A percentile compares a stretch with the other conserved stretches of the same genome.
Evolutionary conservation across 176 grass and related monocot genomes (phyloP).

Genomic region (Rhipidocladum racemiflorum): DNA sequence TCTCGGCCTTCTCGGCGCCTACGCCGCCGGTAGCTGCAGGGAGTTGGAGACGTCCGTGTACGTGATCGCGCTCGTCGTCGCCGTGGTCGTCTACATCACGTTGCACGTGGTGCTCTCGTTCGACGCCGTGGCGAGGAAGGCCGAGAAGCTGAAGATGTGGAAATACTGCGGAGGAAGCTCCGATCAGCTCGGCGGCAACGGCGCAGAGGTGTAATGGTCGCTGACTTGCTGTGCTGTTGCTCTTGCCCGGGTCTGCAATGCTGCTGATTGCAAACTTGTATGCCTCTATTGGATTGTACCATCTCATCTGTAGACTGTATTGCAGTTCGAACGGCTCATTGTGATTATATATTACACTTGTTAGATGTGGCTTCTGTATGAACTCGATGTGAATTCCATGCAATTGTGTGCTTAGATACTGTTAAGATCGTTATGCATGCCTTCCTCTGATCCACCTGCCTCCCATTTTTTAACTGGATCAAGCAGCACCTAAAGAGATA

Average conservation of each 20-base stretch:
- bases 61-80: slow-evolving; percentile 17
- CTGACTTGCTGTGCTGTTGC: not conserved
- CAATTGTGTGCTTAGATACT: too few species aligned
- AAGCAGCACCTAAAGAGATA: too few species aligned
- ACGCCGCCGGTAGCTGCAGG: slow-evolving; percentile 33
- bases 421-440: too few species aligned
- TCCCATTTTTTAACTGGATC: too few species aligned
- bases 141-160: not conserved
- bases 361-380: too few species aligned
- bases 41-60: slow-evolving; percentile 1
- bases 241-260: not conserved
- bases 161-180: not conserved
- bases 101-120: not conserved
- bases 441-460: too few species aligned
- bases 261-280: not conserved
- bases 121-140: not conserved
- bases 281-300: too few species aligned
- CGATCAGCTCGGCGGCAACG: not conserved
- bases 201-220: not conserved
- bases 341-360: too few species aligned
- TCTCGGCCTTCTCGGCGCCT: slow-evolving; percentile 32
- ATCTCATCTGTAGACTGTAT: too few species aligned
- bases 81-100: slow-evolving; percentile 29
- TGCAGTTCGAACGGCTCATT: too few species aligned
- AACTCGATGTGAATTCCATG: too few species aligned